A percentile compares a stretch with the other conserved stretches of the same genome.
Conservation (phyloP, 495 filamentous ascomycete species). For the Podospora comata region DNA sequence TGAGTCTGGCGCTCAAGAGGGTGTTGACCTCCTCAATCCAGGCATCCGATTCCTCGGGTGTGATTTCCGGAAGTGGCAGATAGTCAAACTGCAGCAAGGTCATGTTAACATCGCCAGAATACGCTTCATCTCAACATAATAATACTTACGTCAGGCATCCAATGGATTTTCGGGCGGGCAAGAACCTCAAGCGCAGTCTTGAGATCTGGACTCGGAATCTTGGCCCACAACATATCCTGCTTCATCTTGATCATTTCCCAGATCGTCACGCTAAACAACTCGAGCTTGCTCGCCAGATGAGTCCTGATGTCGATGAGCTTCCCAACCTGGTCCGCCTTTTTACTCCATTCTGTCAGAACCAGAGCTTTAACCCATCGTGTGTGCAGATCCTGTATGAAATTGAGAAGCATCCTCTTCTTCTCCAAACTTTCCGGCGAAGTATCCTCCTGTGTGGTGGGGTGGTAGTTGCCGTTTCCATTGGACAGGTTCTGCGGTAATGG, state of each 20-base stretch:
- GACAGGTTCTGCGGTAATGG: slow-evolving; percentile 42
- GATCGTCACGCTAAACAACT: slow-evolving; percentile 54
- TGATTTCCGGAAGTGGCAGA: slow-evolving; percentile 68
- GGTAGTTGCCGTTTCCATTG: slow-evolving; percentile 15
- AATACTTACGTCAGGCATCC: slow-evolving; percentile 66
- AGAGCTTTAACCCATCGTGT: slow-evolving; percentile 80
- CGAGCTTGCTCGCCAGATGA: slow-evolving; percentile 62
- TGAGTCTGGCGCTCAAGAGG: slow-evolving; percentile 72
- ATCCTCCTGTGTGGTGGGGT: slow-evolving; percentile 41
- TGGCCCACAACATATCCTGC: slow-evolving; percentile 57
- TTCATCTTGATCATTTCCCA: slow-evolving; percentile 66
- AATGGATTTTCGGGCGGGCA: slow-evolving; percentile 65
- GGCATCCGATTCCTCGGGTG: slow-evolving; percentile 60
- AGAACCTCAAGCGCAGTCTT: slow-evolving; percentile 83
- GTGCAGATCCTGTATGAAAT: slow-evolving; percentile 60
- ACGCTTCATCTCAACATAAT: slow-evolving; percentile 2
- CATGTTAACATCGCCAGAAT: slow-evolving; percentile 19
- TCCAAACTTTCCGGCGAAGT: slow-evolving; percentile 63
- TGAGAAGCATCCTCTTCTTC: slow-evolving; percentile 75
- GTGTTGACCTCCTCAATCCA: slow-evolving; percentile 78
- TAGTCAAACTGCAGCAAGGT: slow-evolving; percentile 56
- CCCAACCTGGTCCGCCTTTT: slow-evolving; percentile 69
- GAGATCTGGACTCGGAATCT: slow-evolving; percentile 83
- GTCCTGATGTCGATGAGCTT: slow-evolving; percentile 78
- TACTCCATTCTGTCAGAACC: slow-evolving; percentile 83